Evolutionary conservation across 257 asterid genomes (phyloP).

Genomic region (Solanum sejunctum): DNA sequence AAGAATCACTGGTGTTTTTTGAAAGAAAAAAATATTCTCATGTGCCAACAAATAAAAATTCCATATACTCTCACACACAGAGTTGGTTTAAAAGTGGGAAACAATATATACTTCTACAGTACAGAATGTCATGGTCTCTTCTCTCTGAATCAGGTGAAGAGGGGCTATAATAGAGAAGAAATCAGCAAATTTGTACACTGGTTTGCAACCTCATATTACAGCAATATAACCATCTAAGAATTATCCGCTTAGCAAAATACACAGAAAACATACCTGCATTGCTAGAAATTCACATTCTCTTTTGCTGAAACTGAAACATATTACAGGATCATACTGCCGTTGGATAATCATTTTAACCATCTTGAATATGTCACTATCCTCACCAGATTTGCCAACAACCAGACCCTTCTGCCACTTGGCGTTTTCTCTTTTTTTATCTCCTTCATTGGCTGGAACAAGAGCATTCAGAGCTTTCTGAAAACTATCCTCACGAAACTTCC

Average conservation of each 20-base stretch:
- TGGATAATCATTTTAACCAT: slow-evolving; percentile 95
- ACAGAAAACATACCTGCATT: slow-evolving; percentile 62
- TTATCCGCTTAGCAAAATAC: background rate
- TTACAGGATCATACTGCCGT: slow-evolving; percentile 95
- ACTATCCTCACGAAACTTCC: slow-evolving; percentile 91
- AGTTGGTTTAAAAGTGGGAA: background rate
- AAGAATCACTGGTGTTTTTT: background rate
- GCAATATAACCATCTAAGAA: background rate
- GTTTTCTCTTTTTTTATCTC: slow-evolving; percentile 46
- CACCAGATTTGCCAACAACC: slow-evolving; percentile 66
- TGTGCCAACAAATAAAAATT: background rate
- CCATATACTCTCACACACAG: background rate
- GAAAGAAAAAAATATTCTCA: background rate
- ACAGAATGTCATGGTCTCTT: background rate
- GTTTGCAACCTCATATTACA: background rate
- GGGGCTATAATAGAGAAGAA: background rate
- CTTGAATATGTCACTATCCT: slow-evolving; percentile 88
- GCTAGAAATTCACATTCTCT: slow-evolving; percentile 97
- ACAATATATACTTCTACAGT: background rate
- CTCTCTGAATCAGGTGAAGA: background rate
- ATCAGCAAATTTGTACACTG: background rate
- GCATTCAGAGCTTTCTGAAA: slow-evolving; percentile 93
- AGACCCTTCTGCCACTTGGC: slow-evolving; percentile 73
- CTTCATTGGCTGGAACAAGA: slow-evolving; percentile 51
- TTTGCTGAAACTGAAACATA: slow-evolving; percentile 99